These are phyloP conservation scores for Triticum dicoccoides DNA, from an alignment of 176 grass and related monocot genomes.

Conservation along the genomic window DNA sequence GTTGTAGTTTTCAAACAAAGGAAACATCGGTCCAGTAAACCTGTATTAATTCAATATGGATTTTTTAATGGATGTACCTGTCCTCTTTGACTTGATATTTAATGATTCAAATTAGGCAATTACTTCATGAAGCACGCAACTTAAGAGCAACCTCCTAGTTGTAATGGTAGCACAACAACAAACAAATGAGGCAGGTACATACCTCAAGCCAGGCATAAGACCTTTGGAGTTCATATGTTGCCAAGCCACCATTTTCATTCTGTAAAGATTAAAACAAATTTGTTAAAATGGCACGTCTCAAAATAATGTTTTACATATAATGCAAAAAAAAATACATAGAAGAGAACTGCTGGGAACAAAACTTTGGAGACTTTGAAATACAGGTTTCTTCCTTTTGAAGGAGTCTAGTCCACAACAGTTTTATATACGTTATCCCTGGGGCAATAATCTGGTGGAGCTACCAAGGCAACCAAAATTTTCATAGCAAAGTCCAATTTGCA, in stretches of 20 bases:
- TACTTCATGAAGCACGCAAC: not conserved
- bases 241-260: slow-evolving; percentile 91
- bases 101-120: not conserved
- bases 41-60: not conserved
- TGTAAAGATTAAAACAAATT: slow-evolving; percentile 31
- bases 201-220: slow-evolving; percentile 98
- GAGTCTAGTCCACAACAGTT: not conserved
- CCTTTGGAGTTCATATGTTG: slow-evolving; percentile 87
- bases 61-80: not conserved
- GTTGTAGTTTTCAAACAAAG: not conserved
- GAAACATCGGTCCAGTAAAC: not conserved
- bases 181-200: not conserved
- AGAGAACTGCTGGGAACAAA: slow-evolving; percentile 21
- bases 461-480: not conserved
- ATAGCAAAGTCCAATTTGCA: not conserved
- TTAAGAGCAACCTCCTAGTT: not conserved
- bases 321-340: slow-evolving; percentile 16
- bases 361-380: not conserved
- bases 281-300: slow-evolving; percentile 14
- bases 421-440: not conserved
- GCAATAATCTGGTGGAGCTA: not conserved
- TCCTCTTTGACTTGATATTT: not conserved
- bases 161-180: not conserved
- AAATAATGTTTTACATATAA: slow-evolving; percentile 4
- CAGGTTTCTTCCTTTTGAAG: not conserved